Conservation (phyloP, 495 filamentous ascomycete species). For the Platismatia glauca region DNA sequence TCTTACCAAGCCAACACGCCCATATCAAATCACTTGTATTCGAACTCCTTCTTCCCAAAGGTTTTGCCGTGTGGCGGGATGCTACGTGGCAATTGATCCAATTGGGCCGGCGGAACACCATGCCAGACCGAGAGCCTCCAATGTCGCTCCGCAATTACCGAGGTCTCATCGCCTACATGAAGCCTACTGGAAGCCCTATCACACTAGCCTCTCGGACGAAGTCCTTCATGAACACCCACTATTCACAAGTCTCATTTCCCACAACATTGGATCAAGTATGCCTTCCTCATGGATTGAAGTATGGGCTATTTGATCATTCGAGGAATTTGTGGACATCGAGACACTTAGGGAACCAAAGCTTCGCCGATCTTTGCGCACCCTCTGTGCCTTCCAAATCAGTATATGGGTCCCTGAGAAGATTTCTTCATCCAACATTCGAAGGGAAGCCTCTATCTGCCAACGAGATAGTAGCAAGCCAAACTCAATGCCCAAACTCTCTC, state of each 20-base stretch:
- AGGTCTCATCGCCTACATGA: background rate
- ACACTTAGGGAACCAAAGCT: slow-evolving; percentile 20
- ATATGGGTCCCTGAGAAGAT: slow-evolving; percentile 20
- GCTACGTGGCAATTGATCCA: slow-evolving; percentile 35
- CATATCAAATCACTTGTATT: slow-evolving; percentile 33
- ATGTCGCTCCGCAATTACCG: background rate
- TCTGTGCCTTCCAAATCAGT: slow-evolving; percentile 24
- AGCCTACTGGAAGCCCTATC: slow-evolving; percentile 14
- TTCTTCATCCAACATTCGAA: slow-evolving; percentile 17
- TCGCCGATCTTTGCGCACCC: slow-evolving; percentile 27
- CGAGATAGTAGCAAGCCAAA: slow-evolving; percentile 46
- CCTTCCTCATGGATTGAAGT: slow-evolving; percentile 26
- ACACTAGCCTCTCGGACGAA: slow-evolving; percentile 34
- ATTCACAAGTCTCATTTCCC: slow-evolving; percentile 24
- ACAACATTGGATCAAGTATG: slow-evolving; percentile 25
- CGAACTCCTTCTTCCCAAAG: slow-evolving; percentile 34
- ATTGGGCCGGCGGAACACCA: background rate
- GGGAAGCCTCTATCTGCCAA: slow-evolving; percentile 43
- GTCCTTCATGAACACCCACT: slow-evolving; percentile 31
- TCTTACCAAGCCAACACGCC: slow-evolving; percentile 32
- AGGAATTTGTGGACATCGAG: slow-evolving; percentile 23
- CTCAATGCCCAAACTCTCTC: slow-evolving; percentile 37
- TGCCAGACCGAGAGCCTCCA: background rate
- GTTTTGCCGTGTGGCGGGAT: slow-evolving; percentile 37
- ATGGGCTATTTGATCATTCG: slow-evolving; percentile 28